Percentiles rank a stretch among this genome's conserved stretches.
These are phyloP conservation scores for Rhinocladiella mackenziei DNA, from an alignment of 2,329 filamentous ascomycete genomes.

Conservation along the genomic window DNA sequence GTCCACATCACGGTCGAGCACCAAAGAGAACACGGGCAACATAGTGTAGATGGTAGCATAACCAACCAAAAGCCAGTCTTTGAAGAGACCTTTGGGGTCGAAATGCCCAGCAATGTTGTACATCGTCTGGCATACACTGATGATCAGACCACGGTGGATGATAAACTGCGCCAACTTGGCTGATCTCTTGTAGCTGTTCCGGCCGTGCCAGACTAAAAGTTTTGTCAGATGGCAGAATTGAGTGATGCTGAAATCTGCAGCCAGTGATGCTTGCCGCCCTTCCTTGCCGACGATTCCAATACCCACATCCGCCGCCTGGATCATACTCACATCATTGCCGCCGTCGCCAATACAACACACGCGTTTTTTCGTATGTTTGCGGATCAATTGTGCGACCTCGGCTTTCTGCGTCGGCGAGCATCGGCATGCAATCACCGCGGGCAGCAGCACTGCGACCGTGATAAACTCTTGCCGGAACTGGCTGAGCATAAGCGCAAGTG, in stretches of 20 bases:
- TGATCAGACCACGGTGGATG: constrained; percentile 93
- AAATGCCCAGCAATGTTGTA: constrained; percentile 91
- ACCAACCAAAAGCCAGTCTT: constrained; percentile 93
- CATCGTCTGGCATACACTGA: constrained; percentile 93
- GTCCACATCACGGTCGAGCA: constrained; percentile 92
- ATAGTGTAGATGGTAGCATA: constrained; percentile 97
- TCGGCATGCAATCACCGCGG: constrained; percentile 90
- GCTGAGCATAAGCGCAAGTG: constrained; percentile 73
- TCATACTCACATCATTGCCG: constrained; percentile 98
- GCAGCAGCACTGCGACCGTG: constrained; percentile 77
- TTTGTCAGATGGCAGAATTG: constrained; percentile 95
- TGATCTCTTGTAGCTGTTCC: constrained; percentile 93
- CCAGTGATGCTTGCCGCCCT: constrained; percentile 87
- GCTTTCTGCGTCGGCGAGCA: constrained; percentile 97
- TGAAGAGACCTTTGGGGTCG: constrained; percentile 90
- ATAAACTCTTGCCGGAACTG: constrained; percentile 85
- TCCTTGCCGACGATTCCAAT: constrained; percentile 98
- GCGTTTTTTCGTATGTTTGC: constrained; percentile 85
- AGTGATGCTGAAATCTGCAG: constrained; percentile 93
- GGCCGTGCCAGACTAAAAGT: constrained; percentile 95
- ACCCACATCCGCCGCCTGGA: constrained; percentile 94
- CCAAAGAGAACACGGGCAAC: constrained; percentile 83
- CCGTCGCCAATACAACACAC: constrained; percentile 97
- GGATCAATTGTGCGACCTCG: constrained; percentile 85
- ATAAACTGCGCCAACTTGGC: constrained; percentile 97